A percentile compares a stretch with the other conserved stretches of the same genome.
Evolutionary conservation across 495 filamentous ascomycete genomes (phyloP).

Genomic region (Lophiotrema nucula): DNA sequence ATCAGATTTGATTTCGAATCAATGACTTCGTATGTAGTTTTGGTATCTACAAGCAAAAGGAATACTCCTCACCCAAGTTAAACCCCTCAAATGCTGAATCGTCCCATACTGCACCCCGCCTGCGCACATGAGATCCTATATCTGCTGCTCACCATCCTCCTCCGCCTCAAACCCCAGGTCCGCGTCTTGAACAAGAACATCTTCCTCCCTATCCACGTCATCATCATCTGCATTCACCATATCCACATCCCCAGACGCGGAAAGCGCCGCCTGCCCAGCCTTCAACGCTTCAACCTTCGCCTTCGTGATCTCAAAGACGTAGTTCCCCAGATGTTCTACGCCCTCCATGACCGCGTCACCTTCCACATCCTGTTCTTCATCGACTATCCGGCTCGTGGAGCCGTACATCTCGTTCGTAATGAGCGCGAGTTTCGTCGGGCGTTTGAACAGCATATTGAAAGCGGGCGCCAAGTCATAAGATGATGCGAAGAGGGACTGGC

Average conservation of each 20-base stretch:
- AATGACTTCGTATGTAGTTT: too few species aligned
- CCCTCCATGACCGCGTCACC: constrained; percentile 70
- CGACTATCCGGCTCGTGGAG: constrained; percentile 51
- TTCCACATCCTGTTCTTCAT: constrained; percentile 55
- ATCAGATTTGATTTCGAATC: too few species aligned
- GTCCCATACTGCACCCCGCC: too few species aligned
- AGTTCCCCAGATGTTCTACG: constrained; percentile 92
- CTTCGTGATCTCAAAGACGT: constrained; percentile 94
- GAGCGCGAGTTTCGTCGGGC: constrained; percentile 74
- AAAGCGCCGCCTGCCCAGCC: constrained; percentile 40
- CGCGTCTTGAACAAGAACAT: constrained; percentile 26
- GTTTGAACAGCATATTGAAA: constrained; percentile 67
- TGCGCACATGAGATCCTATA: too few species aligned
- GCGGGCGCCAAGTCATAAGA: constrained; percentile 86
- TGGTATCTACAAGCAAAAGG: too few species aligned
- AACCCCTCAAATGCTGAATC: too few species aligned
- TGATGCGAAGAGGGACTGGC: constrained; percentile 82
- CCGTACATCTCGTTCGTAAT: constrained; percentile 86
- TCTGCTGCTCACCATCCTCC: neutral
- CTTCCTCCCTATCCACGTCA: constrained; percentile 38
- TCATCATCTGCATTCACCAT: constrained; percentile 30
- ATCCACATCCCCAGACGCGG: constrained; percentile 7
- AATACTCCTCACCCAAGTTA: too few species aligned
- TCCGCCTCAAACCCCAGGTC: constrained; percentile 5
- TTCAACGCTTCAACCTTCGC: constrained; percentile 70